Evolutionary conservation across 441 rosid species (phyloP), one percentile per base, ranked within the genome.

Genomic region (Biscutella auriculata): DNA sequence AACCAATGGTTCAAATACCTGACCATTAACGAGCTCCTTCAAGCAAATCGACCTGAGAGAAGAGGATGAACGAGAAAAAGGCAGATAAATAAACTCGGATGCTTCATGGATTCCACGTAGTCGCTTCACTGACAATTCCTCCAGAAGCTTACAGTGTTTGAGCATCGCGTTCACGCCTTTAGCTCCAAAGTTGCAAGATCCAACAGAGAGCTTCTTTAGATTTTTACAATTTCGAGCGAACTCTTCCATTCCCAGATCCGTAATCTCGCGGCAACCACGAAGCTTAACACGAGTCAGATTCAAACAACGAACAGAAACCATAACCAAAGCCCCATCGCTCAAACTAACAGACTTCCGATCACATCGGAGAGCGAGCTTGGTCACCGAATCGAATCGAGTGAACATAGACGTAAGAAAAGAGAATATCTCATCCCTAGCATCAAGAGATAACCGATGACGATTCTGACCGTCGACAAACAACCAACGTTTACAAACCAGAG

Each of bases 401-500:
- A 80, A 80, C 6, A 82, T 8, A 10, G 67, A 46, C 2, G 77
- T 61, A 32, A 80, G 16, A 17, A 50, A 67, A 9, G 60, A 13
- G 9, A 67, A 47, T 23, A 82, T 74, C 60, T 69, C 85, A 12
- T 73, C 56, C 21, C 13, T 76, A 7, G 83, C 82, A 36, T 78
- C 39, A 9, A 82, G 82, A 4, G 85, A 78, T 5, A 82, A 58
- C 8, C 82, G 72, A 41, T 76, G 72, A 17, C 85, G 83, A 53
- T 57, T 81, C 70, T 72, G 60, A 1, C 94, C 94, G 58, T 89
- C 94, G 8, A 90, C 83, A 37, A 44, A 49, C 4, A 76, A 53
- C 97, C 97, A 90, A 63, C 94, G 76, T 67, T 74, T 73, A 65
- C 82, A 79, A 3, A 90, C 88, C 10, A 56, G 53, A 29, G 97